These are phyloP conservation scores for Metarhizium anisopliae DNA, from an alignment of 2,329 filamentous ascomycete species.

Conservation along the genomic window DNA sequence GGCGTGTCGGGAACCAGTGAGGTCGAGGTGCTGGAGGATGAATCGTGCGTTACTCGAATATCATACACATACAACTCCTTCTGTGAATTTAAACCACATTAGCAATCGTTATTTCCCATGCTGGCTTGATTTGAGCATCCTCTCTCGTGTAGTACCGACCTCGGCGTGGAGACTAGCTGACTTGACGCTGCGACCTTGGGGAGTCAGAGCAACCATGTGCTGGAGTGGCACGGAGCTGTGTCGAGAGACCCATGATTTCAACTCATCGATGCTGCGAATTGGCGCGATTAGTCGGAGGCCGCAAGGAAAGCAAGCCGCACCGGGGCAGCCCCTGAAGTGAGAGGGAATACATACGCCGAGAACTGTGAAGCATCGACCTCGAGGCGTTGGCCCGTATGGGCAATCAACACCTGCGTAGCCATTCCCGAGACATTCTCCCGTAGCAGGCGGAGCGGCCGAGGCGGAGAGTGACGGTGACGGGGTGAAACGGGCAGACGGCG, in stretches of 20 bases:
- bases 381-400: slow-evolving; percentile 84
- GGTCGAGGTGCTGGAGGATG: slow-evolving; percentile 34
- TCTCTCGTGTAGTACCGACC: slow-evolving; percentile 37
- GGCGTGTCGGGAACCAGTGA: slow-evolving; percentile 39
- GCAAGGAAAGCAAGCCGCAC: neutral
- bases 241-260: slow-evolving; percentile 71
- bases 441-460: slow-evolving; percentile 13
- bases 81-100: slow-evolving; percentile 29
- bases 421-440: slow-evolving; percentile 53
- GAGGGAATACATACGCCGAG: slow-evolving; percentile 48
- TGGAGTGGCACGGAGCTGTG: slow-evolving; percentile 65
- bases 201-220: slow-evolving; percentile 80
- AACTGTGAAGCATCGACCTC: slow-evolving; percentile 69
- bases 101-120: neutral
- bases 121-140: neutral
- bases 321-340: neutral
- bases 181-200: slow-evolving; percentile 76
- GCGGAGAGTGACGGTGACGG: neutral
- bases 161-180: slow-evolving; percentile 71
- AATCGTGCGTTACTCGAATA: slow-evolving; percentile 59
- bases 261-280: slow-evolving; percentile 61
- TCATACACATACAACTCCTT: slow-evolving; percentile 91
- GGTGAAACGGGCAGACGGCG: neutral
- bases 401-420: slow-evolving; percentile 84
- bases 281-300: neutral